Conservation (phyloP, 106 monocot genomes). For the Apostasia shenzhenica region DNA sequence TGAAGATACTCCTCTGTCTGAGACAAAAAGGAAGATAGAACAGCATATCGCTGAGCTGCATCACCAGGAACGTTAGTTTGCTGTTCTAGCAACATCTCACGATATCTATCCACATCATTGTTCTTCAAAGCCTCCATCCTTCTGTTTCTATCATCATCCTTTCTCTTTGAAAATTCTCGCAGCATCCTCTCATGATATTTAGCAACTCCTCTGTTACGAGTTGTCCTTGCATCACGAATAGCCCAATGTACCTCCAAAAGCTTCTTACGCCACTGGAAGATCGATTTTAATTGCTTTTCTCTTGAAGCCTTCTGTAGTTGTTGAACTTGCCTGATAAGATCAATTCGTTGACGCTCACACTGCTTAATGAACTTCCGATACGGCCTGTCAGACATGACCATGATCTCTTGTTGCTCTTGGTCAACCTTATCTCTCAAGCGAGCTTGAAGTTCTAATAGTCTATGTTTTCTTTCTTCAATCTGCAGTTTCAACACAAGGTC, state of each 20-base stretch:
- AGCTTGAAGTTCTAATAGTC: constrained; percentile 69
- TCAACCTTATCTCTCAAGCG: constrained; percentile 81
- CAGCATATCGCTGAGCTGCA: constrained; percentile 76
- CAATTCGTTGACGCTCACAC: constrained; percentile 79
- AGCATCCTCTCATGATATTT: constrained; percentile 97
- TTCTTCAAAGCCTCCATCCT: constrained; percentile 99
- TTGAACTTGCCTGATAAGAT: constrained; percentile 80
- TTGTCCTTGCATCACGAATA: constrained; percentile 89
- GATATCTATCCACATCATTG: constrained; percentile 95
- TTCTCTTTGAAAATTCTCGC: constrained; percentile 84
- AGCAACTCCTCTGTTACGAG: constrained; percentile 87
- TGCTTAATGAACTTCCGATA: constrained; percentile 82
- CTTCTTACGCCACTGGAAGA: constrained; percentile 93
- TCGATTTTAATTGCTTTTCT: constrained; percentile 80
- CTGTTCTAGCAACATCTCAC: constrained; percentile 91
- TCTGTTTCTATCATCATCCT: constrained; percentile 86
- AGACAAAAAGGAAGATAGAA: constrained; percentile 91
- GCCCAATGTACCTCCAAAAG: constrained; percentile 92
- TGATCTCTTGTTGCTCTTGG: constrained; percentile 86
- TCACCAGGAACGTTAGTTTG: constrained; percentile 88
- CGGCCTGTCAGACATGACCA: constrained; percentile 86
- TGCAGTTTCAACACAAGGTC: constrained; percentile 80
- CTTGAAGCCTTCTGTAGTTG: constrained; percentile 62
- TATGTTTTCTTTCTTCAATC: constrained; percentile 91
- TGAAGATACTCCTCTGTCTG: constrained; percentile 96